These are phyloP conservation scores for Penicillium dipodomyicola DNA, from an alignment of 495 filamentous ascomycete species.

Conservation along the genomic window DNA sequence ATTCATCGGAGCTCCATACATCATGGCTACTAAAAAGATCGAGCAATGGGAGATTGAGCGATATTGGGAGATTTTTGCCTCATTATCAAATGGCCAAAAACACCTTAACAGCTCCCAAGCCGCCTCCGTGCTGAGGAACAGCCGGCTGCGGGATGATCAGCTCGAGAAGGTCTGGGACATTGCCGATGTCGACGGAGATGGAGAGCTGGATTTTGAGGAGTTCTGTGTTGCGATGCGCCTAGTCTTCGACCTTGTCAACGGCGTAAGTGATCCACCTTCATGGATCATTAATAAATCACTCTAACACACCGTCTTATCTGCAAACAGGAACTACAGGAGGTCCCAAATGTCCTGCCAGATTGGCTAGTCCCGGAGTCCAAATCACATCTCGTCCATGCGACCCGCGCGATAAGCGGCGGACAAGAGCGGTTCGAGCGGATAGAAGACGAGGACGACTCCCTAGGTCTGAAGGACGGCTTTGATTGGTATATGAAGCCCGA, in stretches of 20 bases:
- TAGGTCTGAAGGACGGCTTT: constrained; percentile 89
- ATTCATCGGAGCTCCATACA: constrained; percentile 24
- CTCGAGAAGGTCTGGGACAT: constrained; percentile 97
- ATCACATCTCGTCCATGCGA: constrained; percentile 90
- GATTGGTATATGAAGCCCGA: constrained; percentile 98
- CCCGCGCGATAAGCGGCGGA: constrained; percentile 70
- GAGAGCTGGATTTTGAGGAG: constrained; percentile 96
- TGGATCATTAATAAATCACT: neutral
- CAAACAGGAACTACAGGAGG: constrained; percentile 78
- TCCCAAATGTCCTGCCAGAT: constrained; percentile 79
- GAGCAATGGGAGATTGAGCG: constrained; percentile 95
- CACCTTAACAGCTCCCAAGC: constrained; percentile 88
- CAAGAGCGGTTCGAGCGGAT: constrained; percentile 78
- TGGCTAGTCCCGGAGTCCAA: constrained; percentile 97
- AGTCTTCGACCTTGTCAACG: constrained; percentile 95
- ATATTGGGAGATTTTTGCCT: constrained; percentile 98
- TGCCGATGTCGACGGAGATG: constrained; percentile 93
- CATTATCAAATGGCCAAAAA: constrained; percentile 72
- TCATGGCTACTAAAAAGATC: constrained; percentile 77
- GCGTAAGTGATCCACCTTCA: constrained; percentile 54
- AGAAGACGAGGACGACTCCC: constrained; percentile 70
- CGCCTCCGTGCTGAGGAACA: constrained; percentile 93
- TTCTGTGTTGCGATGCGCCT: constrained; percentile 98
- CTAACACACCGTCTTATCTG: constrained; percentile 2
- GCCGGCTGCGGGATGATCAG: constrained; percentile 86